phyloP scores from a whole-genome alignment of 192 early-diverging fungal genomes.

The Coemansia sp. region DNA sequence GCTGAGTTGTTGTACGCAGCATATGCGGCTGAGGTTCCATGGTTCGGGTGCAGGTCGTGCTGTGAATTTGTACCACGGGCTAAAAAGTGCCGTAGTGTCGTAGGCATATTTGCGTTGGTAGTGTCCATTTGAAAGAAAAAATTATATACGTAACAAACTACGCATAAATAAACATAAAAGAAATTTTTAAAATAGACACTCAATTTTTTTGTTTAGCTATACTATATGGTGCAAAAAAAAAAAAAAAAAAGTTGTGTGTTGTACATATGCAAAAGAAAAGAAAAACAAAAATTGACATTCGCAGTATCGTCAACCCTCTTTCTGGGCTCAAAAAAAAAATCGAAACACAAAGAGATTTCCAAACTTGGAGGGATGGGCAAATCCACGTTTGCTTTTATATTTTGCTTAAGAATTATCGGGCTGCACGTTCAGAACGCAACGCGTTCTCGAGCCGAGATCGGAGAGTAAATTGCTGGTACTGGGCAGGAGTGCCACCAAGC shows the following conservation, averaged over 20 bases:
- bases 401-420: background rate
- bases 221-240: no score
- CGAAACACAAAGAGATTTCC: no score
- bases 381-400: background rate
- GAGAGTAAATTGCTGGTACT: slow-evolving; percentile 36
- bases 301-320: no score
- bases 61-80: slow-evolving; percentile 24
- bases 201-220: no score
- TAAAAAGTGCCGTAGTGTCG: slow-evolving; percentile 43
- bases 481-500: slow-evolving; percentile 34
- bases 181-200: no score
- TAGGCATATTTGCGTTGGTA: slow-evolving; percentile 30
- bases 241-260: no score
- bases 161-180: background rate
- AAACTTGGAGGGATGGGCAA: no score
- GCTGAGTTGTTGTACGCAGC: slow-evolving; percentile 28
- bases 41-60: slow-evolving; percentile 10
- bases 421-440: background rate
- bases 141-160: background rate
- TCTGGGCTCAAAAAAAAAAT: no score
- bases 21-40: slow-evolving; percentile 4
- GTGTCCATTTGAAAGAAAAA: slow-evolving; percentile 20
- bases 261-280: no score
- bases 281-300: no score
- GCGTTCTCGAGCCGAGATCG: slow-evolving; percentile 16